These are phyloP conservation scores for Fusarium cyanostomum DNA, from an alignment of 2,329 filamentous ascomycete genomes.

Conservation along the genomic window DNA sequence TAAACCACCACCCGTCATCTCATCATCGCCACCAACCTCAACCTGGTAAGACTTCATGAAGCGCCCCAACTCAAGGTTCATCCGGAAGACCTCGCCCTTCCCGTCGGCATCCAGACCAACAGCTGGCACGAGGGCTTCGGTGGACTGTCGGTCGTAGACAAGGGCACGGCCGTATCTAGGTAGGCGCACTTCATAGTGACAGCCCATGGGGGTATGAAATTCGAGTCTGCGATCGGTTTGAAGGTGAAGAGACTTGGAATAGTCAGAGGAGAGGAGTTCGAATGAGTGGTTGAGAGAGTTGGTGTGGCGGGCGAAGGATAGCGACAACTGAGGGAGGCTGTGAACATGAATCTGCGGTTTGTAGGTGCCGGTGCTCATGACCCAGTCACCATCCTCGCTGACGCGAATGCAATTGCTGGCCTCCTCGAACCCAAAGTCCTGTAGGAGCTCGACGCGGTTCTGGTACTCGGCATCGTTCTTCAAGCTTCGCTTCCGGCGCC, in stretches of 20 bases:
- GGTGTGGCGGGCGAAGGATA: conserved; percentile 95
- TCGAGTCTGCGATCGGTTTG: conserved; percentile 92
- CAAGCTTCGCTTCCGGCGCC: conserved; percentile 86
- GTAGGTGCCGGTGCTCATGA: conserved; percentile 89
- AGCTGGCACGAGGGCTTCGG: conserved; percentile 86
- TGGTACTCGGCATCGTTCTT: conserved; percentile 94
- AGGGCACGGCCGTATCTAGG: conserved; percentile 93
- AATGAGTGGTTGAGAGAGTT: conserved; percentile 92
- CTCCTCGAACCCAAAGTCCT: conserved; percentile 98
- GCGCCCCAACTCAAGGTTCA: conserved; percentile 90
- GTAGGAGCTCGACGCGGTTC: conserved; percentile 91
- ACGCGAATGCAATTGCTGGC: conserved; percentile 89
- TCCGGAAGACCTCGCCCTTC: conserved; percentile 88
- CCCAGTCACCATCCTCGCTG: conserved; percentile 96
- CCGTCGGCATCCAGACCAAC: conserved; percentile 89
- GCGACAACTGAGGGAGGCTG: conserved; percentile 88
- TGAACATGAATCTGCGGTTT: conserved; percentile 85
- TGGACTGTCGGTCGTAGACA: conserved; percentile 80
- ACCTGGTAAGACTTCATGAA: conserved; percentile 96
- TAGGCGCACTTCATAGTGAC: conserved; percentile 88
- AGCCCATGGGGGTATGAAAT: conserved; percentile 88
- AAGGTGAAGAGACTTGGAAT: conserved; percentile 92
- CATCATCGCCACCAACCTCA: conserved; percentile 87
- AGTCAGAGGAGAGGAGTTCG: conserved; percentile 86
- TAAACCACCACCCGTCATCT: conserved; percentile 74